Percentiles rank a stretch among this genome's conserved stretches.
Evolutionary conservation across 345 rosid species (phyloP).

Genomic region (Geranium brycei): DNA sequence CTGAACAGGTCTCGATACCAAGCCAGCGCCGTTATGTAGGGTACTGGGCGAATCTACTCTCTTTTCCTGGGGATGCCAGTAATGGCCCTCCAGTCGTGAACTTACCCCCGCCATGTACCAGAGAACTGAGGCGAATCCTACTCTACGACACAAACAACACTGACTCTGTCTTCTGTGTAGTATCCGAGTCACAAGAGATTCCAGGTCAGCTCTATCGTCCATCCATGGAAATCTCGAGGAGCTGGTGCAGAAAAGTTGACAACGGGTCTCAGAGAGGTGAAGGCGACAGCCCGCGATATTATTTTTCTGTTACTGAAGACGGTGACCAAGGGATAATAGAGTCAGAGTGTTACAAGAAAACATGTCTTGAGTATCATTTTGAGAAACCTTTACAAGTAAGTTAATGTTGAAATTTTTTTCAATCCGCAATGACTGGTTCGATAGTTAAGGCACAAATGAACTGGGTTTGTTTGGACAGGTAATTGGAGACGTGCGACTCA

Average conservation of each 20-base stretch:
- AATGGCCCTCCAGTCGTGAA: conserved; percentile 39
- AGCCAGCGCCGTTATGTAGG: conserved; percentile 90
- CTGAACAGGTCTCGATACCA: conserved; percentile 73
- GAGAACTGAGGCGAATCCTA: conserved; percentile 66
- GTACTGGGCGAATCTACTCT: conserved; percentile 48
- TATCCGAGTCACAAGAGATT: conserved; percentile 71
- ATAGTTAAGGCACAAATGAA: too few species aligned
- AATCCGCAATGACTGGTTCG: too few species aligned
- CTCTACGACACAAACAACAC: conserved; percentile 64
- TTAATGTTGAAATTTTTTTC: neutral
- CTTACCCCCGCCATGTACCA: conserved; percentile 42
- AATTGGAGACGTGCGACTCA: conserved; percentile 59
- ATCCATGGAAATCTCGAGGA: conserved; percentile 47
- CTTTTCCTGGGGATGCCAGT: conserved; percentile 27
- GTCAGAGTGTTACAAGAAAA: conserved; percentile 44
- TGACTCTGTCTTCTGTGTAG: conserved; percentile 65
- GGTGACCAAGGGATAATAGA: conserved; percentile 21
- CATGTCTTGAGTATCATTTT: conserved; percentile 67
- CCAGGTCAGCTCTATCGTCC: conserved; percentile 58
- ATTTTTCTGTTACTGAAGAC: conserved; percentile 34
- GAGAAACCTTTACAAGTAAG: conserved; percentile 62
- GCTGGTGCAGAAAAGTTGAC: conserved; percentile 55
- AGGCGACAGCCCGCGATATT: conserved; percentile 48
- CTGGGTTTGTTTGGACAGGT: conserved; percentile 28
- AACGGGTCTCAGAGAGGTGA: conserved; percentile 39